Percentiles rank a stretch among this genome's conserved stretches.
Conservation (phyloP, 2,329 filamentous ascomycete species). For the Thielaviopsis populi region DNA sequence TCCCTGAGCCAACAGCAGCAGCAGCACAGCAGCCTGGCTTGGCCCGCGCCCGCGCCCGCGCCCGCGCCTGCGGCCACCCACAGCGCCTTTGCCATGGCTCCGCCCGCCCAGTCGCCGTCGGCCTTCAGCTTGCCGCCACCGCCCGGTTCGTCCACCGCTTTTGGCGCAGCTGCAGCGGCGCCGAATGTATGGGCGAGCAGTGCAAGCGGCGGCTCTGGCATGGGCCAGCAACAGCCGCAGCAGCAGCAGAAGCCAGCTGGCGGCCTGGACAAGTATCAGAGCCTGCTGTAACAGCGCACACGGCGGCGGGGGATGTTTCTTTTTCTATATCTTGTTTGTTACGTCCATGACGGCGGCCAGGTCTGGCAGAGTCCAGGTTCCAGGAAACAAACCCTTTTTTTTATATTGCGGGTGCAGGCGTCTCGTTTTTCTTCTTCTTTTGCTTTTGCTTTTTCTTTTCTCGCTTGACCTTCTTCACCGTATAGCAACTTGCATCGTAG, state of each 20-base stretch:
- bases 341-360: not conserved
- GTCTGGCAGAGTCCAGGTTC: not conserved
- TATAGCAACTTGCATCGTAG: conserved; percentile 3
- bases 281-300: conserved; percentile 35
- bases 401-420: not conserved
- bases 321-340: not conserved
- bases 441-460: not conserved
- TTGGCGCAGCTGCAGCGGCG: not conserved
- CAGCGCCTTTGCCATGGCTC: conserved; percentile 41
- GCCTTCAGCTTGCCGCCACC: conserved; percentile 36
- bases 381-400: not conserved
- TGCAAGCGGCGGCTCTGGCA: conserved; percentile 19
- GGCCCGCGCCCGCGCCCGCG: conserved; percentile 7
- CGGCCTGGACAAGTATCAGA: conserved; percentile 54
- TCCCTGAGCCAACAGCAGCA: conserved; percentile 30
- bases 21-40: conserved; percentile 21
- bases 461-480: not conserved
- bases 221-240: conserved; percentile 21
- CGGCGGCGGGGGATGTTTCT: not conserved
- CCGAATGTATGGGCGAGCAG: conserved; percentile 15
- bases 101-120: conserved; percentile 31
- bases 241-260: conserved; percentile 27
- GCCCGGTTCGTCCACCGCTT: conserved; percentile 22
- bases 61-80: not conserved
- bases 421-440: not conserved